phyloP scores from a whole-genome alignment of 176 grass and related monocot species.

The Aegilops longissima region DNA sequence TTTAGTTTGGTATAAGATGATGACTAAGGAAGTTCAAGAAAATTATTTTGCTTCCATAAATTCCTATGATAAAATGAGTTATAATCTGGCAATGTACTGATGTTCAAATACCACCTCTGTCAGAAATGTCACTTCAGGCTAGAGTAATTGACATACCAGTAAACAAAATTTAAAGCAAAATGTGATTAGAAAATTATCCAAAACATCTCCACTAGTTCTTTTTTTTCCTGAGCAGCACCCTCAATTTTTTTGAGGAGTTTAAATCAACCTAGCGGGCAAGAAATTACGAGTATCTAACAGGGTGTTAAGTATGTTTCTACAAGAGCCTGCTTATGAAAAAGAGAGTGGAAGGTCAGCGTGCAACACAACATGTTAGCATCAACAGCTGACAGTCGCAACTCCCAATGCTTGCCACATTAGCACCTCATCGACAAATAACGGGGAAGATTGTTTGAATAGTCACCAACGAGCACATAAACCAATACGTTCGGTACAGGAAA shows the following conservation, averaged over 20 bases:
- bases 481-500: neutral
- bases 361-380: conserved; percentile 2
- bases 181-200: neutral
- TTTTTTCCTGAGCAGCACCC: neutral
- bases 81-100: neutral
- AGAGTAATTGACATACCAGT: neutral
- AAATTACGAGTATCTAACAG: too few species aligned
- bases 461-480: neutral
- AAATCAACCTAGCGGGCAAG: too few species aligned
- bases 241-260: too few species aligned
- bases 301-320: too few species aligned
- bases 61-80: neutral
- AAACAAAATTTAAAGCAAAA: neutral
- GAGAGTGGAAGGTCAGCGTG: neutral
- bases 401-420: neutral
- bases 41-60: neutral
- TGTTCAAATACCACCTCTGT: neutral
- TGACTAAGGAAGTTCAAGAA: neutral
- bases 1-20: conserved; percentile 12
- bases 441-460: neutral
- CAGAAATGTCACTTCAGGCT: neutral
- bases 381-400: neutral
- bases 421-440: neutral
- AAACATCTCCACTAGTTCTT: neutral
- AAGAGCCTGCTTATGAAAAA: too few species aligned